phyloP scores from a whole-genome alignment of 2,329 filamentous ascomycete species.

The Pseudonectria buxi region DNA sequence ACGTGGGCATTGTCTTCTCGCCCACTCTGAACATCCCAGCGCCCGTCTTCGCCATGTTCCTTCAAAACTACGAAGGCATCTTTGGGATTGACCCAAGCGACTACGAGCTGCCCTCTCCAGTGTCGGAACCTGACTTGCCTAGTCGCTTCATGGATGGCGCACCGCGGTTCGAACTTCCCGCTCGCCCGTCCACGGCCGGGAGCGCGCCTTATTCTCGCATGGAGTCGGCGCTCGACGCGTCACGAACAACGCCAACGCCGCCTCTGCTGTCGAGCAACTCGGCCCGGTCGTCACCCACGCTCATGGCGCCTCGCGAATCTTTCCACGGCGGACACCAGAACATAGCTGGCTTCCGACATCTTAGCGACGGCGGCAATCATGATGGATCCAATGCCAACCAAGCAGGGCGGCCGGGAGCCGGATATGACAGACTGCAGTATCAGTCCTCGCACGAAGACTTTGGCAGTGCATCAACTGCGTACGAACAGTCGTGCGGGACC shows the following conservation, averaged over 20 bases:
- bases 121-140: slow-evolving; percentile 32
- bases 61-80: slow-evolving; percentile 82
- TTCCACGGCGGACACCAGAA: no score
- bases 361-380: slow-evolving; percentile 37
- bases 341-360: slow-evolving; percentile 25
- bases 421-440: slow-evolving; percentile 33
- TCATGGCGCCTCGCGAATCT: no score
- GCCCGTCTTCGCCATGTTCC: slow-evolving; percentile 86
- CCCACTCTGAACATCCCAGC: slow-evolving; percentile 95
- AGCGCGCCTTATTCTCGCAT: slow-evolving; percentile 41
- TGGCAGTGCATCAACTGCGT: slow-evolving; percentile 14
- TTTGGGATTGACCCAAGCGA: slow-evolving; percentile 67
- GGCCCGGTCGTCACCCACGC: slow-evolving; percentile 37
- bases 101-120: slow-evolving; percentile 48
- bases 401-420: slow-evolving; percentile 20
- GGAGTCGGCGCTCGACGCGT: slow-evolving; percentile 23
- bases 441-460: slow-evolving; percentile 21
- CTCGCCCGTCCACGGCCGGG: slow-evolving; percentile 43
- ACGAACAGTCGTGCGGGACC: slow-evolving; percentile 40
- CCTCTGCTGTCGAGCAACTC: slow-evolving; percentile 33
- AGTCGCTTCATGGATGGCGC: slow-evolving; percentile 22
- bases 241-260: slow-evolving; percentile 42
- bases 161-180: slow-evolving; percentile 29
- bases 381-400: slow-evolving; percentile 15
- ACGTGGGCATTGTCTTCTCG: slow-evolving; percentile 96